Evolutionary conservation across 305 asterid species (phyloP), one percentile per base, ranked within the genome.

Genomic region (Fraxinus xanthoxyloides): DNA sequence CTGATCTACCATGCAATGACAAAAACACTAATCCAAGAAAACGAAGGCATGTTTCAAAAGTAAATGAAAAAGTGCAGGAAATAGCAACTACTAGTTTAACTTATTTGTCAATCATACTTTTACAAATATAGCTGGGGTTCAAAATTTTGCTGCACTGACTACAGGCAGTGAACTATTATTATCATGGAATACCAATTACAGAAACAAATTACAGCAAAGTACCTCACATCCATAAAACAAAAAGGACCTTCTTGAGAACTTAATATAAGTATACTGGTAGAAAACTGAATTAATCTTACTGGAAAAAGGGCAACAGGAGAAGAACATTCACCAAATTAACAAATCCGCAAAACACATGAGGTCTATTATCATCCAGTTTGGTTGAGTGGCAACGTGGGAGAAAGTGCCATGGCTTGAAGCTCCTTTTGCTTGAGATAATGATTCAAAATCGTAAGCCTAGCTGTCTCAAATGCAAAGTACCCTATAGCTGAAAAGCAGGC

Each of bases 401-500:
- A 79, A 59, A 82, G 75, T 3, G 77, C 87, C 81, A 67, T 38
- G 56, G 23, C 80, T 76, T 92, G 89, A 38, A 88, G 88, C 91
- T 91, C 96, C 88, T 92, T 95, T 23, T 79, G 87, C 88, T 72
- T 89, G 77, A 95, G 79, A 78, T 94, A 93, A 88, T 89, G 87
- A 73, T 93, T 83, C 93, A 95, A 84, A 78, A 95, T 89, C 10
- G 95, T 90, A 46, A 95, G 93, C 63, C 98, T 87, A 67, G 99
- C 98, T 0, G 98, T 96, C 90, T 96, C 99, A 83, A 95, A 95
- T 0, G 99, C 98, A 70, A 92, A 96, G 90, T 94, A 94, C 30
- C 99, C 98, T 19, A 96, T 84, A 82, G 99, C 99, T 4, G 98
- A 93, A 86, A 96, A 94, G 83, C 97, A 91, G 1, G 98, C 97